Evolutionary conservation across 2,329 filamentous ascomycete genomes (phyloP), one percentile per base, ranked within the genome.

Genomic region (Cadophora malorum): DNA sequence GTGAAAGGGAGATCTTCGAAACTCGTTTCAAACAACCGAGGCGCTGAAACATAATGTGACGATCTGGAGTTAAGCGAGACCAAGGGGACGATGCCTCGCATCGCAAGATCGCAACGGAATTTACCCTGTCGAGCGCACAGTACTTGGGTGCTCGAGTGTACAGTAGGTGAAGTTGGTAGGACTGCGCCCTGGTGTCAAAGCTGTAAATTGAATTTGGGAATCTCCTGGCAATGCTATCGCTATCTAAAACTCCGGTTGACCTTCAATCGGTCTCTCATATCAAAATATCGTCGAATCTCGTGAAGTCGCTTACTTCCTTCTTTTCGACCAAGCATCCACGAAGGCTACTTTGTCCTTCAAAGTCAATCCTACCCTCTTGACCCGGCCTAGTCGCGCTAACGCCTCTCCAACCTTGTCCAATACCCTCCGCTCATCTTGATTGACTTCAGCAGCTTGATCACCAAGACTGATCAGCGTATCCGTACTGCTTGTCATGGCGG

Each of bases 361-460:
- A 0, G 93, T 94, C 72, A 99, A 79, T 0, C 92, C 94, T 0
- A 99, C 93, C 66, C 95, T 86, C 83, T 96, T 97, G 49, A 96
- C 94, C 69, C 96, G 84, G 1, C 94, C 93, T 64, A 99, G 79
- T 64, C 95, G 83, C n/a, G 96, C 94, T 66, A 99, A 82, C 12
- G 94, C 90, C 74, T 98, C 96, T 0, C 88, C 93, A 19, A 99
- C 87, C 45, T 87, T 86, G 75, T 97, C 92, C 53, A 98, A 81
- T 14, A 95, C 82, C 49, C 83, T 84, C 76, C 88, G 86, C 78
- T 97, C 93, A 8, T 90, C 86, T 0, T 59, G 59, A 47, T 65
- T 77, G 28, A 70, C 55, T 14, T 76, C 74, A 9, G 63, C 70
- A 12, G 66, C 62, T 33, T 74, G 73, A 31, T 76, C 74, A 23